phyloP scores from a whole-genome alignment of 768 basidiomycete genomes.

The Hortiboletus flavorubellus region DNA sequence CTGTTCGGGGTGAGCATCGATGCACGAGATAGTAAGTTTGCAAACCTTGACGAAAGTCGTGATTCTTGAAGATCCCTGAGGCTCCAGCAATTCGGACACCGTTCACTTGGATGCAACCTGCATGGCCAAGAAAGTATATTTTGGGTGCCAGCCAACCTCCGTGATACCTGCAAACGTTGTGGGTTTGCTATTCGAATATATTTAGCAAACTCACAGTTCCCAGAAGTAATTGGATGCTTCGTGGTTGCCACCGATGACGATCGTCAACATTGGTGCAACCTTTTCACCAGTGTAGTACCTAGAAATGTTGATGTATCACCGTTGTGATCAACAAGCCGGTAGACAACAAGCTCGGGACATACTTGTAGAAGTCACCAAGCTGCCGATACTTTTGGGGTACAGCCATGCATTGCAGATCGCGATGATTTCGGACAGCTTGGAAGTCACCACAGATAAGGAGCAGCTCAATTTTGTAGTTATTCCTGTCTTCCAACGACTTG shows the following conservation, averaged over 20 bases:
- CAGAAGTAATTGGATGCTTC: slow-evolving; percentile 96
- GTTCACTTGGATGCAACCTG: slow-evolving; percentile 84
- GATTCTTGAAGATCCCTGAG: slow-evolving; percentile 85
- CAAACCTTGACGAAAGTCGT: slow-evolving; percentile 70
- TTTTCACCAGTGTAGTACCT: slow-evolving; percentile 88
- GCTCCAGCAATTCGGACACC: slow-evolving; percentile 87
- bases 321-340: neutral
- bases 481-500: slow-evolving; percentile 52
- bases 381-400: slow-evolving; percentile 86
- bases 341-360: slow-evolving; percentile 10
- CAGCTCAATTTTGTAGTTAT: slow-evolving; percentile 72
- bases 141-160: slow-evolving; percentile 97
- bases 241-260: slow-evolving; percentile 97
- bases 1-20: slow-evolving; percentile 33
- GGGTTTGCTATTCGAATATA: neutral
- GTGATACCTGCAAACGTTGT: slow-evolving; percentile 62
- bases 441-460: slow-evolving; percentile 97
- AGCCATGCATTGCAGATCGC: slow-evolving; percentile 87
- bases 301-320: slow-evolving; percentile 2
- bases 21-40: neutral
- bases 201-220: slow-evolving; percentile 67
- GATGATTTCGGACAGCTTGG: slow-evolving; percentile 81
- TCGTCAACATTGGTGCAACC: slow-evolving; percentile 80
- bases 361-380: slow-evolving; percentile 84
- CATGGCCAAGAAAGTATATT: slow-evolving; percentile 93